phyloP scores from a whole-genome alignment of 2,329 filamentous ascomycete species.

The Fusarium brevicatenulatum region DNA sequence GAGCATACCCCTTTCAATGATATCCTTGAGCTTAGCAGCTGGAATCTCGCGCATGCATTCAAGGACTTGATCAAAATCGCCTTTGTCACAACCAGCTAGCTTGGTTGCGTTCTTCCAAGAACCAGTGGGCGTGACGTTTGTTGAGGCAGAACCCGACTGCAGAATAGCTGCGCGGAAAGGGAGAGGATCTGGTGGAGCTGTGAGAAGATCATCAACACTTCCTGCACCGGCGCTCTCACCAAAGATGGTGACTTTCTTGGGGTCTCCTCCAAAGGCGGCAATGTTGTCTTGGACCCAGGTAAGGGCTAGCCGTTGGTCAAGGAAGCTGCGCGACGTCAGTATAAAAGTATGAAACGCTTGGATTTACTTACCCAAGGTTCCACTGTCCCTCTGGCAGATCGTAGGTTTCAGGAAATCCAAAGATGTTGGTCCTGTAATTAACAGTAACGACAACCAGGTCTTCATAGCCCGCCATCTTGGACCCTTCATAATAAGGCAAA shows the following conservation, averaged over 20 bases:
- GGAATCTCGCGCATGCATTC: conserved; percentile 42
- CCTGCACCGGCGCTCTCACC: conserved; percentile 67
- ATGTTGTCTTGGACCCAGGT: conserved; percentile 63
- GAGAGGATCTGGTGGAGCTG: conserved; percentile 40
- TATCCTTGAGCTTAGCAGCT: conserved; percentile 19
- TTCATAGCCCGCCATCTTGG: conserved; percentile 52
- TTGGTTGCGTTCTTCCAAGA: conserved; percentile 33
- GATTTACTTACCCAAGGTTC: conserved; percentile 39
- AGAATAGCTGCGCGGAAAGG: conserved; percentile 46
- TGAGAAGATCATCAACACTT: conserved; percentile 56
- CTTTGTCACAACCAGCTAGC: conserved; percentile 16
- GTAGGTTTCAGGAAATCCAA: conserved; percentile 53
- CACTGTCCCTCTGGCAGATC: conserved; percentile 22
- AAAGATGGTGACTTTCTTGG: conserved; percentile 59
- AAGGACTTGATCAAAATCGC: not conserved
- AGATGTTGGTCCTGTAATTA: conserved; percentile 57
- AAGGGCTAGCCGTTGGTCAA: conserved; percentile 57
- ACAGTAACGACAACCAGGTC: conserved; percentile 59
- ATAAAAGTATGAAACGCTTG: accelerated
- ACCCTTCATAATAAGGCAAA: conserved; percentile 53
- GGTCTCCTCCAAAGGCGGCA: conserved; percentile 58
- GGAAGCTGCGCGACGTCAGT: not conserved
- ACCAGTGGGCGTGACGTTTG: not conserved
- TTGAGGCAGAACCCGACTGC: conserved; percentile 36
- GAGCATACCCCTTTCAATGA: conserved; percentile 31